Evolutionary conservation across 306 rosid species (phyloP).

Genomic region (Lathyrus oleraceus): DNA sequence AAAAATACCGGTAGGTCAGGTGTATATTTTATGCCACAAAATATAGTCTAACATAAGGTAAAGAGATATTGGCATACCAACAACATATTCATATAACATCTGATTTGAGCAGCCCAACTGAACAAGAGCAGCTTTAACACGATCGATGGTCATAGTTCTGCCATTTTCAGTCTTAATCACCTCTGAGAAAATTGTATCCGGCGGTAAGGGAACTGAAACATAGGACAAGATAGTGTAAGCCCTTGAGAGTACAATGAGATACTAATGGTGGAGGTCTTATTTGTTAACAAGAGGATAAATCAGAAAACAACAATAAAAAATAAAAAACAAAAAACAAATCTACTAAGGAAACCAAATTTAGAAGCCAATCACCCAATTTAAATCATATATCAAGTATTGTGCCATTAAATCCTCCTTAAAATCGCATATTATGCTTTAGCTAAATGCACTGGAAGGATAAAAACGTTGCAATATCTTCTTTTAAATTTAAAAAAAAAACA

Average conservation of each 20-base stretch:
- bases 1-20: neutral
- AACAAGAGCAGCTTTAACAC: constrained; percentile 65
- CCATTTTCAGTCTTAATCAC: constrained; percentile 75
- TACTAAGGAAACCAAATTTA: neutral
- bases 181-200: constrained; percentile 64
- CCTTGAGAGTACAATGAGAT: constrained; percentile 6
- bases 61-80: constrained; percentile 53
- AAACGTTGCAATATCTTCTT: neutral
- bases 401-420: neutral
- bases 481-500: neutral
- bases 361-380: neutral
- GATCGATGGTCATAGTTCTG: constrained; percentile 63
- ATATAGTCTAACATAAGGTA: constrained; percentile 25
- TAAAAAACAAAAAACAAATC: neutral
- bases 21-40: neutral
- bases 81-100: constrained; percentile 53
- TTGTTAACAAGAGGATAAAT: neutral
- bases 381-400: neutral
- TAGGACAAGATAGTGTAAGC: constrained; percentile 31
- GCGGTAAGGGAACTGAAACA: constrained; percentile 68
- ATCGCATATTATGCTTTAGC: neutral
- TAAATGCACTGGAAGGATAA: neutral
- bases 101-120: constrained; percentile 57
- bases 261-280: neutral
- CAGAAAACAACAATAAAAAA: neutral